Percentiles rank a stretch among this genome's conserved stretches.
phyloP scores from a whole-genome alignment of 176 grass and related monocot species.

The Cymbopogon citratus region DNA sequence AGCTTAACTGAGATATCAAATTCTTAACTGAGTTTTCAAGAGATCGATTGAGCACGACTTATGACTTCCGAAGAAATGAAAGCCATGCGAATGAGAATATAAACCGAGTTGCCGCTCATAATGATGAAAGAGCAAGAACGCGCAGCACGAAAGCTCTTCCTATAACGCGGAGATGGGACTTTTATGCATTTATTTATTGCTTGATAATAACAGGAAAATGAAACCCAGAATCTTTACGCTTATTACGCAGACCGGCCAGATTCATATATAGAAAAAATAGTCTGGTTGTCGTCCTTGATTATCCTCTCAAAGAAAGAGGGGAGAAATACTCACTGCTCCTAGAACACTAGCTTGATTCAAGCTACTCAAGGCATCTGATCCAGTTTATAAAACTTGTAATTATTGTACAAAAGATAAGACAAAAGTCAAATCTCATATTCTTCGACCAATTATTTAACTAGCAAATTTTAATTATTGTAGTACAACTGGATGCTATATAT shows the following conservation, averaged over 20 bases:
- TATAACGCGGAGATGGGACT: background rate
- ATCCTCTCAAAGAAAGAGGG: background rate
- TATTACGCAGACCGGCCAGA: background rate
- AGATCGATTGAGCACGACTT: background rate
- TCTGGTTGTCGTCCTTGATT: background rate
- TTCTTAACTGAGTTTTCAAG: background rate
- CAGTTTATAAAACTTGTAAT: too few species aligned
- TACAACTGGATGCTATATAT: too few species aligned
- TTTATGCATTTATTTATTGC: background rate
- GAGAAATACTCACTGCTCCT: background rate
- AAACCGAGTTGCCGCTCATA: background rate
- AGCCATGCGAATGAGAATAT: background rate
- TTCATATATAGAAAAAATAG: background rate
- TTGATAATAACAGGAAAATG: background rate
- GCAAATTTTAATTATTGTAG: too few species aligned
- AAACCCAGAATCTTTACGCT: background rate
- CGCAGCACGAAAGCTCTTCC: background rate
- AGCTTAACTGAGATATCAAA: background rate
- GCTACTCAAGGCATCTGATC: too few species aligned
- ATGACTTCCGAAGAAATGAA: background rate
- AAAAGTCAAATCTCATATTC: too few species aligned
- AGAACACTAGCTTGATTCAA: background rate
- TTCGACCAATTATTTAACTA: too few species aligned
- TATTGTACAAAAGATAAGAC: too few species aligned
- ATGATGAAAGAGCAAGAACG: background rate